Evolutionary conservation across 805 yeast species (phyloP), one percentile per base, ranked within the genome.

Genomic region (Spathaspora arborariae): DNA sequence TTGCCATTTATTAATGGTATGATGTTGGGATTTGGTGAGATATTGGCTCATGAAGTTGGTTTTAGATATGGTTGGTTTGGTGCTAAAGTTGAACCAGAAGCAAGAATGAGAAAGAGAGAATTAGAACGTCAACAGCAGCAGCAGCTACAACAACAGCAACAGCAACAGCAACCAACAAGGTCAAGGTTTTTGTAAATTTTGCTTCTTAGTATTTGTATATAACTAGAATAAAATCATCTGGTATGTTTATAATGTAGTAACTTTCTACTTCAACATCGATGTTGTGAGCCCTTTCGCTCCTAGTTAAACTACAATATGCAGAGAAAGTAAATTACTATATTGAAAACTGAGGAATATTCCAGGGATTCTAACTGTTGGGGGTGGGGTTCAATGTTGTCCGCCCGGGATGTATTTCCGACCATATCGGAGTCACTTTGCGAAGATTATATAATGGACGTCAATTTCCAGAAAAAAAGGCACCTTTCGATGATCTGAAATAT

Each of bases 1-100:
- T 67, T 92, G 40, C 98, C 98, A 2, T 90, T 92, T 58, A 73
- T 92, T 55, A 92, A 92, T 58, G 98, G 98, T 7, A 72, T 92
- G 66, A 91, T 91, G 96, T 76, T 92, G 43, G 98, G 98, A 0
- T 89, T 92, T 62, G 98, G 98, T 1, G 98, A 92, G 69, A 82
- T 92, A 18, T 70, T 88, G 48, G 98, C 98, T 7, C 97, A 91
- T 62, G 97, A 92, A 58, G 67, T 92, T 36, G 96, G 96, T 5
- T 87, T 88, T 70, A 74, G 76, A 41, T 84, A 80, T 67, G 82
- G 88, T 39, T 86, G 94, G 87, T 59, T 73, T 19, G 89, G 85
- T 5, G 90, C 90, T 11, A 76, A 75, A 58, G 89, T 81, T 44
- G 62, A 65, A 43, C 78, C 78, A 1, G 61, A 65, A 10, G 53